Evolutionary conservation across 495 filamentous ascomycete genomes (phyloP), one percentile per base, ranked within the genome.

Genomic region (Elaphomyces granulatus): DNA sequence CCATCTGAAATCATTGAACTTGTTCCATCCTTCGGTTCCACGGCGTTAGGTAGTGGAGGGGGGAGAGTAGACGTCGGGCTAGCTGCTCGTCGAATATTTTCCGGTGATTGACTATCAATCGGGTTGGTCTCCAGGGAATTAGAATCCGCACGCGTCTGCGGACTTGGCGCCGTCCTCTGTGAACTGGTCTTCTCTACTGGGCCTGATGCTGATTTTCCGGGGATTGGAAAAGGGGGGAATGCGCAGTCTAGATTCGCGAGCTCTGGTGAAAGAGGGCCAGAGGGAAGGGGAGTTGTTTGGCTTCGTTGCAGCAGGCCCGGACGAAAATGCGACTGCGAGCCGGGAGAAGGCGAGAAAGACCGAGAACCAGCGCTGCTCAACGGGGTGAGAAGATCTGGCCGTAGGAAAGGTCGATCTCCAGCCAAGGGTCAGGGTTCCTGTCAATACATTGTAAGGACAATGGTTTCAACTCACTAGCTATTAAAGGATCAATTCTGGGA

Each of bases 331-430:
- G 60, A 52, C 56, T 65, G 56, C 46, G 38, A 35, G 16, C 55
- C 47, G 6, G 62, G 63, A 3, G 69, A 61, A 1, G 76, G 81
- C 23, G 77, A 83, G 48, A 56, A 57, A n/a, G 74, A 67, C 48
- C 70, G 71, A 36, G 63, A 72, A 17, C 68, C 71, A 26, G 66
- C 58, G 52, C 74, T 82, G 45, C 70, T 67, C 32, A 75, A 75
- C 3, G 59, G 57, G 18, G 75, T 80, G 16, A 74, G 60, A 58
- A 78, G 62, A 45, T 67, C 72, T 36, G 67, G 64, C 31, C 57
- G 65, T 30, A 71, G 50, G 42, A 74, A 85, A 20, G 74, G 62
- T 42, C 67, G 69, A 57, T 86, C 82, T 86, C 36, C 15, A 33
- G 15, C 30, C 15, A 23, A 19, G 6, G 17, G 12, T 15, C 39